These are phyloP conservation scores for Triticum turgidum DNA, from an alignment of 176 grass and related monocot genomes.

Conservation along the genomic window DNA sequence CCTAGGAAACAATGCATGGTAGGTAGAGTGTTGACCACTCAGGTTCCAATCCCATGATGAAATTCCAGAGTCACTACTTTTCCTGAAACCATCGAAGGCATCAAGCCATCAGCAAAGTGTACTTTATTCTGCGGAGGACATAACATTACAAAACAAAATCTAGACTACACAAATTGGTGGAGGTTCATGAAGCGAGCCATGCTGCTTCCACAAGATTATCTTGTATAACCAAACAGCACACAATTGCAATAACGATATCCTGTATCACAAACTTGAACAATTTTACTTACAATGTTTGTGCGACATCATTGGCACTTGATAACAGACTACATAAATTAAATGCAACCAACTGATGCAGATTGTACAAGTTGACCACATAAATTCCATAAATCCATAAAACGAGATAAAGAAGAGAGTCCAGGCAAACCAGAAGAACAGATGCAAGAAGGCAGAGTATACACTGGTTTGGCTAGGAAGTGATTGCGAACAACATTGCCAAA, in stretches of 20 bases:
- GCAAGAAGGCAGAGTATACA: neutral
- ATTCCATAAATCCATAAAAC: neutral
- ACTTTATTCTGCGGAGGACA: neutral
- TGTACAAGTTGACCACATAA: neutral
- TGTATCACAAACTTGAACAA: constrained; percentile 1
- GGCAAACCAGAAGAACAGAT: neutral
- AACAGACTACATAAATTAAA: neutral
- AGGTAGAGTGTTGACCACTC: constrained; percentile 92
- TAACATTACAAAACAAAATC: constrained; percentile 9
- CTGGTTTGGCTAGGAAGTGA: neutral
- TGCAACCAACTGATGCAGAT: neutral
- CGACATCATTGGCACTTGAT: neutral
- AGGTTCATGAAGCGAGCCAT: neutral
- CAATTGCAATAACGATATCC: constrained; percentile 16
- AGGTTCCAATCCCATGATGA: constrained; percentile 99
- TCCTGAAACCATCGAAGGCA: constrained; percentile 52
- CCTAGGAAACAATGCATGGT: constrained; percentile 95
- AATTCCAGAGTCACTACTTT: constrained; percentile 72
- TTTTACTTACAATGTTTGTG: neutral
- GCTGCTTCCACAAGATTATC: neutral
- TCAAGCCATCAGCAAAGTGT: constrained; percentile 16
- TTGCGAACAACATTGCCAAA: neutral
- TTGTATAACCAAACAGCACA: constrained; percentile 5
- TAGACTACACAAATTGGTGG: neutral
- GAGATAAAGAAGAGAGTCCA: neutral